Evolutionary conservation across 2,329 filamentous ascomycete species (phyloP).

Genomic region (Penicillium sp.): DNA sequence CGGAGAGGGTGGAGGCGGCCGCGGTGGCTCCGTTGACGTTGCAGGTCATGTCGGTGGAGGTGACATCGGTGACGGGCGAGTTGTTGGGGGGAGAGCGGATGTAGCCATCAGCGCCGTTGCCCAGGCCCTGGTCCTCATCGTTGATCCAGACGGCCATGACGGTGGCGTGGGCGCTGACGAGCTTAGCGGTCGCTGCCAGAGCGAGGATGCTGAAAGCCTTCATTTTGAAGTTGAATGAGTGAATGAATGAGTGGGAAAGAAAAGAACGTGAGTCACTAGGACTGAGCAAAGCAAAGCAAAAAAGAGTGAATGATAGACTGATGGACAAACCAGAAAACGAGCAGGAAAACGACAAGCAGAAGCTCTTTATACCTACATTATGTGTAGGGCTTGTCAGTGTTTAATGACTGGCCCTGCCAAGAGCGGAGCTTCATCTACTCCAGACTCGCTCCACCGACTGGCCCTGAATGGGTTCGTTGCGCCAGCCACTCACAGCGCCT

Average conservation of each 20-base stretch:
- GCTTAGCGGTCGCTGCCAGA: constrained; percentile 30
- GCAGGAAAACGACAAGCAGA: neutral
- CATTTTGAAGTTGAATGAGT: constrained; percentile 20
- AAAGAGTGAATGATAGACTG: neutral
- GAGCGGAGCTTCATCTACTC: constrained; percentile 10
- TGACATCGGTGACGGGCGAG: constrained; percentile 28
- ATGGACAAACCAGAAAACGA: neutral
- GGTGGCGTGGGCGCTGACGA: constrained; percentile 28
- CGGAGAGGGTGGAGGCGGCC: constrained; percentile 25
- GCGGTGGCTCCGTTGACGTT: constrained; percentile 26
- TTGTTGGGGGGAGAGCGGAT: constrained; percentile 30
- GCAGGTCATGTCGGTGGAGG: constrained; percentile 29
- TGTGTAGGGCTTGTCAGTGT: neutral
- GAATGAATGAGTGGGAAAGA: neutral
- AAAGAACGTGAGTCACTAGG: constrained; percentile 11
- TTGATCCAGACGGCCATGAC: constrained; percentile 31
- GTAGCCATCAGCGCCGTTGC: constrained; percentile 26
- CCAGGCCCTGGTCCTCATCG: constrained; percentile 28
- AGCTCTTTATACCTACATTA: constrained; percentile 3
- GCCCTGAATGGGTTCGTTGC: neutral
- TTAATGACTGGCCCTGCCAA: constrained; percentile 17
- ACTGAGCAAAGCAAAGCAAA: constrained; percentile 1
- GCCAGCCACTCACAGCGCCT: constrained; percentile 4
- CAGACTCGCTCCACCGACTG: constrained; percentile 2
- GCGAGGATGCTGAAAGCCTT: constrained; percentile 29